Evolutionary conservation across 768 basidiomycete genomes (phyloP), one percentile per base, ranked within the genome.

Genomic region (Hericium coralloides): DNA sequence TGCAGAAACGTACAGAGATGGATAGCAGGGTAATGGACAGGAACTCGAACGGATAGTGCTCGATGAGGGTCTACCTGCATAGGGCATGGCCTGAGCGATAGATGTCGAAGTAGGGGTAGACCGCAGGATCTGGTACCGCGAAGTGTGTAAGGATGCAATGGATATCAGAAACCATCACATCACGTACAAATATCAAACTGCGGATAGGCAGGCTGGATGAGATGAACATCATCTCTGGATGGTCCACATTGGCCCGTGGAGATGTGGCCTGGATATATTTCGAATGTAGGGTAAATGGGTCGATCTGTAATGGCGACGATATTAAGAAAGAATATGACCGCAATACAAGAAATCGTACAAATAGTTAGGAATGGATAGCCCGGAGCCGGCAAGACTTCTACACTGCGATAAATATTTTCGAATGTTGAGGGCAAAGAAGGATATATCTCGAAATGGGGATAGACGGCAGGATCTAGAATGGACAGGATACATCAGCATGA

Each of bases 51-150:
- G 8, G 49, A 43, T 12, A 43, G 39, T 12, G 49, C 12, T 15
- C 20, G 23, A 22, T 26, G 47, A 23, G 49, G 23, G 22, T 43
- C 38, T 23, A 37, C 51, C 18, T 49, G 8, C 18, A 45, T 53
- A n/a, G 37, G 41, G 15, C 12, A 20, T 25, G 20, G 26, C 45
- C 20, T 31, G 60, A 18, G 55, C 62, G 61, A 48, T 65, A 68
- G 37, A 68, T 60, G 51, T 67, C 60, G 47, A 64, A 65, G 56
- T 63, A 38, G 5, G 70, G 68, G 52, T 71, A 67, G 52, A 53
- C 57, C 26, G 53, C 59, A 41, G 52, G 53, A 38, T 49, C 55
- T 57, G n/a, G 25, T 22, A 45, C 8, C n/a, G 43, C 22, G 43
- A 55, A 31, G 55, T 53, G 38, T n/a, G 31, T 31, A 31, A 31